phyloP scores from a whole-genome alignment of 495 filamentous ascomycete species.

The Penicillium robsamsonii region DNA sequence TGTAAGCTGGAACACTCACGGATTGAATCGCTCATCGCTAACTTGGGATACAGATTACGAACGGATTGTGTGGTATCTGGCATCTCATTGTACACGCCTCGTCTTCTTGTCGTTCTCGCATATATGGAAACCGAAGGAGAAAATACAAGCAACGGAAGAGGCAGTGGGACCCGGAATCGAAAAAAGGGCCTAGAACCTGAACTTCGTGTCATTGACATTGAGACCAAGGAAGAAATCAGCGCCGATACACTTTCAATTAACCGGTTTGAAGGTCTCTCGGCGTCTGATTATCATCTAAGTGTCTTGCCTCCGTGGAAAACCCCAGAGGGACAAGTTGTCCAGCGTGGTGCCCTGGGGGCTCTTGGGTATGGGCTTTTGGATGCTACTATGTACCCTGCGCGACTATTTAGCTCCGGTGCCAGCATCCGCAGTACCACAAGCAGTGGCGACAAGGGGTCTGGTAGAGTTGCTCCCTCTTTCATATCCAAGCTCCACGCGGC shows the following conservation, averaged over 20 bases:
- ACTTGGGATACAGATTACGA: conserved; percentile 59
- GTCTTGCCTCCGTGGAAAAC: conserved; percentile 72
- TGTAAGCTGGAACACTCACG: conserved; percentile 55
- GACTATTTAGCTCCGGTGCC: conserved; percentile 81
- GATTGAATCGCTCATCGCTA: conserved; percentile 3
- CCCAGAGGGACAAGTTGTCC: conserved; percentile 52
- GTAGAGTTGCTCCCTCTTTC: conserved; percentile 42
- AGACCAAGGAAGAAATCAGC: conserved; percentile 73
- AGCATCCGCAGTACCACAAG: conserved; percentile 76
- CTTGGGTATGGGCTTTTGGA: conserved; percentile 68
- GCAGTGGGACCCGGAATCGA: conserved; percentile 56
- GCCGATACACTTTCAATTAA: conserved; percentile 79
- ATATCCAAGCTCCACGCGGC: conserved; percentile 33
- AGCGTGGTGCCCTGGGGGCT: conserved; percentile 66
- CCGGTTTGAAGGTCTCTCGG: conserved; percentile 80
- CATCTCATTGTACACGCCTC: conserved; percentile 93
- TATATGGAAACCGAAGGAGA: conserved; percentile 74
- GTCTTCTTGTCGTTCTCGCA: conserved; percentile 82
- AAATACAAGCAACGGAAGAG: conserved; percentile 32
- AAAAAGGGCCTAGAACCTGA: conserved; percentile 81
- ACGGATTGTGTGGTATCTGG: conserved; percentile 97
- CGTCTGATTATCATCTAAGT: conserved; percentile 87
- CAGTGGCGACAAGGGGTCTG: conserved; percentile 51
- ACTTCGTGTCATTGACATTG: conserved; percentile 83
- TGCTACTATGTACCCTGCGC: conserved; percentile 76